phyloP scores from a whole-genome alignment of 345 rosid genomes.

The Eucalyptus rudis region DNA sequence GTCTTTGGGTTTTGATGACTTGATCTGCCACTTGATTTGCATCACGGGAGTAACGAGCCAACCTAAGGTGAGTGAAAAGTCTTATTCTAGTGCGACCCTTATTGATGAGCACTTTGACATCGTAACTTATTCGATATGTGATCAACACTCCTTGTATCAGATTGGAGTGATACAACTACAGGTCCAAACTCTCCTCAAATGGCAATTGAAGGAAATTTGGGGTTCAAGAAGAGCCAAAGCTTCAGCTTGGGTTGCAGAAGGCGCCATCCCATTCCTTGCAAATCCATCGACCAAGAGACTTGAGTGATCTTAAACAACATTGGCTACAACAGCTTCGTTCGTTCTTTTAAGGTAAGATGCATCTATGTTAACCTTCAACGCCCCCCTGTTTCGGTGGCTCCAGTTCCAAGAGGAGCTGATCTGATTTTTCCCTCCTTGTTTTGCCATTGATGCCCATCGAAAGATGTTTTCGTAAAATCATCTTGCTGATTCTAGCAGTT shows the following conservation, averaged over 20 bases:
- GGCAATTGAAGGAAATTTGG: background rate
- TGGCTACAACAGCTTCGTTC: background rate
- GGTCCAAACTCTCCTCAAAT: background rate
- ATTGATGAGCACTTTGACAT: background rate
- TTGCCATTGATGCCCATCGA: background rate
- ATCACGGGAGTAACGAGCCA: background rate
- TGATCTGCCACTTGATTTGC: background rate
- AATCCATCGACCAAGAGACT: background rate
- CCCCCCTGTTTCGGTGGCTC: background rate
- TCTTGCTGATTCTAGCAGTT: background rate
- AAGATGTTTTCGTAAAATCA: background rate
- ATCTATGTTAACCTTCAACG: background rate
- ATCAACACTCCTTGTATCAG: background rate
- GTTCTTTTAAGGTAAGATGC: background rate
- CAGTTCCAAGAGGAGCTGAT: background rate
- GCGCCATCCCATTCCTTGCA: background rate
- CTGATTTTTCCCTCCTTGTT: background rate
- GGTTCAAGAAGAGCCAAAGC: background rate
- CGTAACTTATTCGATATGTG: background rate
- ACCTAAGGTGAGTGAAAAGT: background rate
- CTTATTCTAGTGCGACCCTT: background rate
- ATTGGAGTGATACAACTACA: background rate
- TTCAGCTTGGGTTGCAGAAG: background rate
- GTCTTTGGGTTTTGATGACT: background rate
- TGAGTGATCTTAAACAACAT: background rate